phyloP scores from a whole-genome alignment of 768 basidiomycete genomes.

The Mrakia blollopis region DNA sequence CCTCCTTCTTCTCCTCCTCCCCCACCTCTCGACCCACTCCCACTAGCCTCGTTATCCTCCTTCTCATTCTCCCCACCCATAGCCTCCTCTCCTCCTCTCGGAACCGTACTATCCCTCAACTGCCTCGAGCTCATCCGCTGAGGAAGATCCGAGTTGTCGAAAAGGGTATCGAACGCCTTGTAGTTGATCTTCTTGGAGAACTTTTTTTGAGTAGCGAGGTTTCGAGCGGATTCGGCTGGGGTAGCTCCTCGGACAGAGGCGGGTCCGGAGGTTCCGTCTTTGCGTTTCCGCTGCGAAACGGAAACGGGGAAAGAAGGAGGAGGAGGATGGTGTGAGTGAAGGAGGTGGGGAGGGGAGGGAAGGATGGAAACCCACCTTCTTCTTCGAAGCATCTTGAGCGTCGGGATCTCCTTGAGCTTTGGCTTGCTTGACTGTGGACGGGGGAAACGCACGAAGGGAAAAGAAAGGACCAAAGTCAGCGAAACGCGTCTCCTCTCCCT shows the following conservation, averaged over 20 bases:
- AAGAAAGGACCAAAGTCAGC: slow-evolving; percentile 11
- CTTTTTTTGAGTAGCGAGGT: slow-evolving; percentile 70
- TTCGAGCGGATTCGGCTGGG: slow-evolving; percentile 69
- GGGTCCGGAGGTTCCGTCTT: slow-evolving; percentile 54
- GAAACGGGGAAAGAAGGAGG: not conserved
- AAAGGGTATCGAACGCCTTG: slow-evolving; percentile 75
- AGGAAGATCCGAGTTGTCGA: slow-evolving; percentile 43
- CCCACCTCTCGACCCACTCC: slow-evolving; percentile 5
- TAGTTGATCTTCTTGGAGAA: slow-evolving; percentile 94
- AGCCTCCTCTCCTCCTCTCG: slow-evolving; percentile 7
- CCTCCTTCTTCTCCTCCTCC: slow-evolving; percentile 11
- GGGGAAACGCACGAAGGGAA: not conserved
- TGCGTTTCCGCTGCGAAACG: slow-evolving; percentile 36
- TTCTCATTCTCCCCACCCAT: not conserved
- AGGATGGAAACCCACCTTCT: slow-evolving; percentile 13
- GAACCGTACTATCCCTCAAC: slow-evolving; percentile 22
- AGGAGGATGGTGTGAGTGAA: too few species aligned
- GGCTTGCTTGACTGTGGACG: slow-evolving; percentile 16
- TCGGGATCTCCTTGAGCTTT: slow-evolving; percentile 25
- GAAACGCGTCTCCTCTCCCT: not conserved
- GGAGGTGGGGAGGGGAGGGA: too few species aligned
- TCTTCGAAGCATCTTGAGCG: slow-evolving; percentile 14
- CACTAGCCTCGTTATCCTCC: not conserved
- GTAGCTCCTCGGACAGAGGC: slow-evolving; percentile 62
- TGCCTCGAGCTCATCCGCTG: slow-evolving; percentile 29